phyloP scores from a whole-genome alignment of 2,329 filamentous ascomycete genomes.

The Penicillium hordei region DNA sequence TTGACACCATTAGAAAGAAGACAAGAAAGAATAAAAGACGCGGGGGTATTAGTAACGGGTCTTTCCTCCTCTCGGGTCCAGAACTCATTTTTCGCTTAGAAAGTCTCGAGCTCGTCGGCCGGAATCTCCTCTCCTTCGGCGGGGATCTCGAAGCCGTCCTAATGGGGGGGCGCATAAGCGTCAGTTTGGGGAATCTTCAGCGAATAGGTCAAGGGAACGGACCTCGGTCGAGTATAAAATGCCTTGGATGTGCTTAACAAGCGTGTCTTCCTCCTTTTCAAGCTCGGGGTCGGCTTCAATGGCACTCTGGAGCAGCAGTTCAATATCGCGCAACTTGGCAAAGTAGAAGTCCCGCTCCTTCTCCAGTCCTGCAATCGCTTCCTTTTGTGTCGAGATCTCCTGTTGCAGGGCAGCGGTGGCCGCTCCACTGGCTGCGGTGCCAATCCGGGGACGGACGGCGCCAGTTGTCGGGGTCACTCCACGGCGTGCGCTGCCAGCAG shows the following conservation, averaged over 20 bases:
- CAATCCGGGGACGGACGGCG: conserved; percentile 47
- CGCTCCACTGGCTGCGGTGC: conserved; percentile 49
- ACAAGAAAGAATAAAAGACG: conserved; percentile 8
- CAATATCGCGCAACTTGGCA: conserved; percentile 95
- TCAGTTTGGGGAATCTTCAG: neutral
- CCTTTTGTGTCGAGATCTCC: conserved; percentile 87
- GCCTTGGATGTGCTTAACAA: conserved; percentile 93
- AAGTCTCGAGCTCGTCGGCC: conserved; percentile 45
- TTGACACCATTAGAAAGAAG: conserved; percentile 1
- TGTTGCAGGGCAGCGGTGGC: conserved; percentile 71
- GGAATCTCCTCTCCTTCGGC: conserved; percentile 59
- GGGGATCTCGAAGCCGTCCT: conserved; percentile 76
- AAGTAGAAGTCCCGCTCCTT: conserved; percentile 99
- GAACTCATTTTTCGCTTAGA: conserved; percentile 24
- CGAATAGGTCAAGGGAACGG: conserved; percentile 17
- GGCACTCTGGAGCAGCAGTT: conserved; percentile 87
- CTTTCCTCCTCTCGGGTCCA: conserved; percentile 11
- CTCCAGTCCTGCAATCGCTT: conserved; percentile 92
- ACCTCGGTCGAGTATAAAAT: conserved; percentile 96
- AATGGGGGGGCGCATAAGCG: neutral
- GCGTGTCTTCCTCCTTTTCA: conserved; percentile 87
- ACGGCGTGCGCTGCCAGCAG: conserved; percentile 50
- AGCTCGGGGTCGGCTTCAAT: conserved; percentile 89
- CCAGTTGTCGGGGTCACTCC: conserved; percentile 64
- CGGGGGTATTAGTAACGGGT: conserved; percentile 26